Conservation (phyloP, 768 basidiomycete genomes). For the Trametes gibbosa region DNA sequence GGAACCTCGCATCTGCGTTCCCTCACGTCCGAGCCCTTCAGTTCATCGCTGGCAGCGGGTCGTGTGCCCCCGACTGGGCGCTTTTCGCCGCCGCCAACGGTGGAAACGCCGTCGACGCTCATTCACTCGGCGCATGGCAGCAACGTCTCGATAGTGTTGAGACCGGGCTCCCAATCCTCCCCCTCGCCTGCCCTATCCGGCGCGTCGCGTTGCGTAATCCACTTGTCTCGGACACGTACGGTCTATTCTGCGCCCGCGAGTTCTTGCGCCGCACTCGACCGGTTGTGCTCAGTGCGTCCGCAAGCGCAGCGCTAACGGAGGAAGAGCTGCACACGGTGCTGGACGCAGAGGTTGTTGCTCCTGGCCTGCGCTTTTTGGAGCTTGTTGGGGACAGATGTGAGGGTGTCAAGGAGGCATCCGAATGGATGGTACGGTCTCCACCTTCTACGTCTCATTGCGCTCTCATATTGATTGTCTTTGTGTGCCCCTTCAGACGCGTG, state of each 20-base stretch:
- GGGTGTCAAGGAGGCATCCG: slow-evolving; percentile 2
- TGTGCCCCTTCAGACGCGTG: not conserved
- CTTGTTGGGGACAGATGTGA: slow-evolving; percentile 16
- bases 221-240: slow-evolving; percentile 2
- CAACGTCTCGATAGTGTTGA: slow-evolving; percentile 16
- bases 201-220: slow-evolving; percentile 17
- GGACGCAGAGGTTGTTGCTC: slow-evolving; percentile 7
- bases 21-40: slow-evolving; percentile 14
- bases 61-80: slow-evolving; percentile 18
- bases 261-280: slow-evolving; percentile 14
- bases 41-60: slow-evolving; percentile 15
- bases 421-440: slow-evolving; percentile 15
- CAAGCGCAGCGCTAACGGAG: slow-evolving; percentile 4
- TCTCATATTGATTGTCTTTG: not conserved
- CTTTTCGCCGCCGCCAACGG: not conserved
- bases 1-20: slow-evolving; percentile 17
- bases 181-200: slow-evolving; percentile 9
- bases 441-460: not conserved
- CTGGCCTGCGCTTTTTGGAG: slow-evolving; percentile 14
- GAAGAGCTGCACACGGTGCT: slow-evolving; percentile 11
- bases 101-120: not conserved
- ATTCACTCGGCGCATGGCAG: slow-evolving; percentile 3
- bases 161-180: slow-evolving; percentile 14
- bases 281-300: slow-evolving; percentile 12
- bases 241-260: slow-evolving; percentile 10